Conservation (phyloP, 2,329 filamentous ascomycete species). For the Fusarium foetens region DNA sequence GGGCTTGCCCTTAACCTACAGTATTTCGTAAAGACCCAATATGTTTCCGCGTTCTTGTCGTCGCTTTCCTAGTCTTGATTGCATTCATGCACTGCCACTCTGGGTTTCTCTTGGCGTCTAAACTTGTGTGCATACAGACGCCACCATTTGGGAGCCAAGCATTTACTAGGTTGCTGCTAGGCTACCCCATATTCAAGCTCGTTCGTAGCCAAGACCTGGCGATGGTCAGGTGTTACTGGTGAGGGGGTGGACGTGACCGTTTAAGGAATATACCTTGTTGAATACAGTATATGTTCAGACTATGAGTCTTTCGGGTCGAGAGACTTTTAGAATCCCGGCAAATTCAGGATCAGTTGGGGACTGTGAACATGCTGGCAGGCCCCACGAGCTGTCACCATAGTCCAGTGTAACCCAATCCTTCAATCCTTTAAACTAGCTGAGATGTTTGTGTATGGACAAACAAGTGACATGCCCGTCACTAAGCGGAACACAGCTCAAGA, state of each 20-base stretch:
- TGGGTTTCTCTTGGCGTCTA: conserved; percentile 19
- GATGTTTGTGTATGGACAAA: neutral
- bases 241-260: conserved; percentile 9
- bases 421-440: neutral
- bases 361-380: neutral
- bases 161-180: conserved; percentile 10
- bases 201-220: conserved; percentile 36
- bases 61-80: neutral
- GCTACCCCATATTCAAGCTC: conserved; percentile 32
- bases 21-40: neutral
- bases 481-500: neutral
- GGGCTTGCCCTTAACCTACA: neutral
- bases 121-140: conserved; percentile 16
- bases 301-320: neutral
- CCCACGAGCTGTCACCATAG: neutral
- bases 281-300: neutral
- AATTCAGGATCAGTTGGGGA: neutral
- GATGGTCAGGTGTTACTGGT: conserved; percentile 31
- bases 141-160: conserved; percentile 39
- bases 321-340: neutral
- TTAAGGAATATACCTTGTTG: neutral
- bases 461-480: neutral
- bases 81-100: conserved; percentile 28
- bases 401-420: neutral
- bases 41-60: neutral